Evolutionary conservation across 208 protist genomes (phyloP).

Genomic region (Leishmania lainsoni): DNA sequence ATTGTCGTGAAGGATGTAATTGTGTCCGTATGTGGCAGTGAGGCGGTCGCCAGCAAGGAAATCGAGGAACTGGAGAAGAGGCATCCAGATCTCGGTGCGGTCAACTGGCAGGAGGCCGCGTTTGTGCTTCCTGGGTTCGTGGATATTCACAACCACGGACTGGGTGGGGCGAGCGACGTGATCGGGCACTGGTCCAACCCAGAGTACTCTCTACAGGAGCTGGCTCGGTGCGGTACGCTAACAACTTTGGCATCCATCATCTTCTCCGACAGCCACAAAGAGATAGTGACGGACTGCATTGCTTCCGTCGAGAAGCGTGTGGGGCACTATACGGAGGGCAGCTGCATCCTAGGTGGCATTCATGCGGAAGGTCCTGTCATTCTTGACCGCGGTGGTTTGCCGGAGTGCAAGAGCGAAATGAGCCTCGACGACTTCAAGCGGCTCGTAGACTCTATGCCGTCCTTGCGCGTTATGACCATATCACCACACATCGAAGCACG

Average conservation of each 20-base stretch:
- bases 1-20: conserved; percentile 50
- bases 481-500: conserved; percentile 59
- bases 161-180: conserved; percentile 63
- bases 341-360: conserved; percentile 66
- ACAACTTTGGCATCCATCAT: conserved; percentile 69
- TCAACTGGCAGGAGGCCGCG: conserved; percentile 23
- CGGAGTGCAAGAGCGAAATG: conserved; percentile 40
- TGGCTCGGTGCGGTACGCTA: conserved; percentile 75
- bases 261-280: conserved; percentile 61
- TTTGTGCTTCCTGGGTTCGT: conserved; percentile 78
- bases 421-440: conserved; percentile 42
- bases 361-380: conserved; percentile 76
- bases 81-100: conserved; percentile 16
- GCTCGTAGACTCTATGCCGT: conserved; percentile 57
- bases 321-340: conserved; percentile 39
- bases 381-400: conserved; percentile 65
- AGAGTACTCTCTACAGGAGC: conserved; percentile 58
- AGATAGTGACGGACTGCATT: conserved; percentile 50
- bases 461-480: conserved; percentile 73
- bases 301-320: conserved; percentile 48
- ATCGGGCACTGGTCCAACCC: conserved; percentile 75
- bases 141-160: conserved; percentile 81
- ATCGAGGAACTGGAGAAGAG: conserved; percentile 14
- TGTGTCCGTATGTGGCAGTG: conserved; percentile 29
- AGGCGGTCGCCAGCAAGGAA: conserved; percentile 27